Conservation (phyloP, 164 flowering plant genomes). For the Vitis amurensis region DNA sequence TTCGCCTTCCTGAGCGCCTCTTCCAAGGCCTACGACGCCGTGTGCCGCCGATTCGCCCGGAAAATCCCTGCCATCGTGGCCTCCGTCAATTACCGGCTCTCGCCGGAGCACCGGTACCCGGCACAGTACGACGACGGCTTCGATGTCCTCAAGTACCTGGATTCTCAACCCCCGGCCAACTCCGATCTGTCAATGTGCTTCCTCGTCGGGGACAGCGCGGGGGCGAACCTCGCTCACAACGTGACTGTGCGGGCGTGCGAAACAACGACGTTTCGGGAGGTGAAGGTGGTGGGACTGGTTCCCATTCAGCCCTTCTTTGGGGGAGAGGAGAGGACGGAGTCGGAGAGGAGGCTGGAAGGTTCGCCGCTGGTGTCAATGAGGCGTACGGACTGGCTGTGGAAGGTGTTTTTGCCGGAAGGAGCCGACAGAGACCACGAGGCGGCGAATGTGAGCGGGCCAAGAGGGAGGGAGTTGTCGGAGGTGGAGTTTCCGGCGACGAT, state of each 20-base stretch:
- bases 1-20: conserved; percentile 34
- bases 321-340: conserved; percentile 46
- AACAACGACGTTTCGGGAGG: neutral
- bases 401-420: conserved; percentile 45
- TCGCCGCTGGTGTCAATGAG: conserved; percentile 25
- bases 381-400: conserved; percentile 47
- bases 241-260: conserved; percentile 29
- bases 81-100: conserved; percentile 48
- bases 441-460: conserved; percentile 40
- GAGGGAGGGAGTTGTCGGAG: conserved; percentile 26
- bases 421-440: conserved; percentile 46
- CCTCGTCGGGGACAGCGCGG: conserved; percentile 68
- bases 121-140: conserved; percentile 43
- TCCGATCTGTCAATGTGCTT: conserved; percentile 32
- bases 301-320: conserved; percentile 55
- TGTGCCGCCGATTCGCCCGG: conserved; percentile 38
- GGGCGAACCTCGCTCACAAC: conserved; percentile 66
- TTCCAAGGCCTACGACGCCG: conserved; percentile 27
- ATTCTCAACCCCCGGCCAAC: conserved; percentile 16
- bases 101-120: conserved; percentile 48
- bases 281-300: conserved; percentile 24
- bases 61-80: conserved; percentile 29
- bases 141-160: conserved; percentile 37
- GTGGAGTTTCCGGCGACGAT: conserved; percentile 37
- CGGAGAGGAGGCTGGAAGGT: conserved; percentile 29